These are phyloP conservation scores for Gossypium trilobum DNA, from an alignment of 441 rosid species.

Conservation along the genomic window DNA sequence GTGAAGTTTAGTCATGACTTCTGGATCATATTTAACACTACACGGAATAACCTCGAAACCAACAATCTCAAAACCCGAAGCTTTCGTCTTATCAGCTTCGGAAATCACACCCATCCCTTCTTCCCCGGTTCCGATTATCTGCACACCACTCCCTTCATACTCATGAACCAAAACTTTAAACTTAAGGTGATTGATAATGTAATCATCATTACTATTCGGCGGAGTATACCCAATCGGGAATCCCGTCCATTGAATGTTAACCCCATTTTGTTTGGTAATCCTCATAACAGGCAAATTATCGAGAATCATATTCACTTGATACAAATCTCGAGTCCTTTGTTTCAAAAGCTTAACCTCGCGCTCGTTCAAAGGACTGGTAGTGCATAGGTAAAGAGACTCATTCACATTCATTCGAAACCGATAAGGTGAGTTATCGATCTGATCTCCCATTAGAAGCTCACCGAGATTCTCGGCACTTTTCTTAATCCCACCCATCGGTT, in stretches of 20 bases:
- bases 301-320: slow-evolving; percentile 84
- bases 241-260: slow-evolving; percentile 86
- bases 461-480: slow-evolving; percentile 94
- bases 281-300: slow-evolving; percentile 91
- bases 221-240: slow-evolving; percentile 81
- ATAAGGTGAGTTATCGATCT: slow-evolving; percentile 81
- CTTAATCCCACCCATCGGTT: slow-evolving; percentile 53
- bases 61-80: slow-evolving; percentile 72
- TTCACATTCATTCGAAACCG: slow-evolving; percentile 63
- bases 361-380: slow-evolving; percentile 45
- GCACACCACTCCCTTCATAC: slow-evolving; percentile 72
- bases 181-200: slow-evolving; percentile 80
- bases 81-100: slow-evolving; percentile 65
- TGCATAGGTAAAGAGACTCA: slow-evolving; percentile 73
- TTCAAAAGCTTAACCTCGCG: slow-evolving; percentile 82
- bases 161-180: slow-evolving; percentile 83
- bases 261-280: slow-evolving; percentile 57
- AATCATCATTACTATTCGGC: slow-evolving; percentile 64
- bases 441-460: slow-evolving; percentile 96
- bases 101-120: slow-evolving; percentile 85
- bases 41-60: slow-evolving; percentile 92
- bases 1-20: slow-evolving; percentile 48
- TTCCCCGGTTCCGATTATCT: slow-evolving; percentile 88
- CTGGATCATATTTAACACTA: slow-evolving; percentile 57
- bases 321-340: slow-evolving; percentile 76